Conservation (phyloP, 768 basidiomycete species). For the Lentinus tigrinus region DNA sequence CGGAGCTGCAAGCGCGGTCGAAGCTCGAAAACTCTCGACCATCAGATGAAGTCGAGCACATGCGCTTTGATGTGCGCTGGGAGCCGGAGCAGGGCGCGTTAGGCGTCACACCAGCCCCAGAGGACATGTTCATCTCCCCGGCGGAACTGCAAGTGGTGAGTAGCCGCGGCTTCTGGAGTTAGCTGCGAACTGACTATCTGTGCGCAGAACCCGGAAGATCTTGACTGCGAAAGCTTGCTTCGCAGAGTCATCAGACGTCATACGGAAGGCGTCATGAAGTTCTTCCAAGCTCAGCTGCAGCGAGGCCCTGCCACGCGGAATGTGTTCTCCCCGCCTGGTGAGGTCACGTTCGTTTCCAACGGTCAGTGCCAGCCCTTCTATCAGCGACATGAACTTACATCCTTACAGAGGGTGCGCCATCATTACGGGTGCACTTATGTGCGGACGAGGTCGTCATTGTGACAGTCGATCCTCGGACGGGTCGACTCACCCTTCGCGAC, state of each 20-base stretch:
- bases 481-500: constrained; percentile 74
- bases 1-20: constrained; percentile 61
- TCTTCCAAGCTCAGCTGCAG: constrained; percentile 56
- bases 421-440: constrained; percentile 69
- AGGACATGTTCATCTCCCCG: constrained; percentile 42
- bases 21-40: constrained; percentile 55
- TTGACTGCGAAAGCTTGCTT: constrained; percentile 76
- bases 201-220: constrained; percentile 56
- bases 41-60: constrained; percentile 75
- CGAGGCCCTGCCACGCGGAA: constrained; percentile 45
- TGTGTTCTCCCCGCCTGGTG: constrained; percentile 63
- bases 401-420: constrained; percentile 48
- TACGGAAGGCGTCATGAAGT: constrained; percentile 55
- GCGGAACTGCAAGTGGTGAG: constrained; percentile 58
- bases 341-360: constrained; percentile 53
- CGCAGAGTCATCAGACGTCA: constrained; percentile 64
- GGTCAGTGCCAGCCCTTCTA: constrained; percentile 37
- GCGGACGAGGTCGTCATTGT: constrained; percentile 76
- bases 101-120: constrained; percentile 53
- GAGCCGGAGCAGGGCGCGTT: constrained; percentile 68
- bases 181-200: background rate
- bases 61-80: constrained; percentile 74
- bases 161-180: constrained; percentile 11
- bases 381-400: background rate
- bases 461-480: constrained; percentile 78